A percentile compares a stretch with the other conserved stretches of the same genome.
These are phyloP conservation scores for Daedalea quercina DNA, from an alignment of 768 basidiomycete genomes.

Conservation along the genomic window DNA sequence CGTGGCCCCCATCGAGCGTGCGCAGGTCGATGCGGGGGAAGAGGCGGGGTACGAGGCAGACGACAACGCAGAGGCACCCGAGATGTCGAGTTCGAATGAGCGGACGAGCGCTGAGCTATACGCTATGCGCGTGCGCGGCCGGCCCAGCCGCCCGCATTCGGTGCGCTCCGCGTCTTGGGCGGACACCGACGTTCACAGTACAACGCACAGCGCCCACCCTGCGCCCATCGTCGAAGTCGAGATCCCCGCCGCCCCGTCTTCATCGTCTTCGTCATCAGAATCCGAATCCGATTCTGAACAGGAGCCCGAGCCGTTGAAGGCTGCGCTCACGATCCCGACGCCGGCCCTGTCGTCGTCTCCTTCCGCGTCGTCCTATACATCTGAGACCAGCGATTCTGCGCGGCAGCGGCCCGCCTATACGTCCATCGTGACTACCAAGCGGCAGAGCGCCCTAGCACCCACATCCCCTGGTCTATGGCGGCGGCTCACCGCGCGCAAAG, in stretches of 20 bases:
- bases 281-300: constrained; percentile 4
- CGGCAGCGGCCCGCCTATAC: neutral
- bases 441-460: neutral
- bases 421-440: neutral
- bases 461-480: neutral
- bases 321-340: constrained; percentile 1
- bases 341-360: constrained; percentile 10
- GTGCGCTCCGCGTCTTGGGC: constrained; percentile 11
- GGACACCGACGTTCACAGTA: constrained; percentile 7
- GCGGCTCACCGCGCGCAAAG: neutral
- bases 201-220: neutral
- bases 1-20: constrained; percentile 4
- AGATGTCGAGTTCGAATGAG: neutral
- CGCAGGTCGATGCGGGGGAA: constrained; percentile 20
- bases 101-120: constrained; percentile 17
- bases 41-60: constrained; percentile 33
- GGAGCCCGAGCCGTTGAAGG: neutral
- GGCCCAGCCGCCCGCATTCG: constrained; percentile 9
- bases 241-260: constrained; percentile 1
- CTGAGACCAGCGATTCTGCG: constrained; percentile 2
- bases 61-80: neutral
- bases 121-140: constrained; percentile 14
- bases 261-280: neutral
- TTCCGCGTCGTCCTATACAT: constrained; percentile 11
- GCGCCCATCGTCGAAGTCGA: constrained; percentile 16